Evolutionary conservation across 805 yeast genomes (phyloP).

Genomic region (Komagataella mondaviorum): DNA sequence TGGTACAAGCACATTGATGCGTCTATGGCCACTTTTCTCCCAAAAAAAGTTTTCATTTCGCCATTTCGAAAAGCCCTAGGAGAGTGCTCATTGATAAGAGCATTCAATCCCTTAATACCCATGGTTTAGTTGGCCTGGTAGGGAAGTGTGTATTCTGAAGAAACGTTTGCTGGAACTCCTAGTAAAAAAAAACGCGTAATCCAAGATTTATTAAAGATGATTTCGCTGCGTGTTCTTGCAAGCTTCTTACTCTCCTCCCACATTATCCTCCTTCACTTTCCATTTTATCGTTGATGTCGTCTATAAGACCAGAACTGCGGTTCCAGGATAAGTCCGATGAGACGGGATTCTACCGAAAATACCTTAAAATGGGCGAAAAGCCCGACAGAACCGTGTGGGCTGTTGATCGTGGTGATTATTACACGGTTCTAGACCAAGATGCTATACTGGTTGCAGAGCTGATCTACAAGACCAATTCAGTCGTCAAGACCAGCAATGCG

Average conservation of each 20-base stretch:
- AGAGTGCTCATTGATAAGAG: constrained; percentile 79
- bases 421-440: constrained; percentile 58
- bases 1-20: constrained; percentile 97
- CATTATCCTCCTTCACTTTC: neutral
- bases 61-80: constrained; percentile 65
- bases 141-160: neutral
- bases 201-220: neutral
- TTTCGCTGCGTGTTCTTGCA: neutral
- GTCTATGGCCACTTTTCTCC: constrained; percentile 94
- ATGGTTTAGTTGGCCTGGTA: constrained; percentile 5
- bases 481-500: constrained; percentile 37
- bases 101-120: constrained; percentile 60
- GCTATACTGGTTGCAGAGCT: constrained; percentile 74
- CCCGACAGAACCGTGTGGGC: constrained; percentile 44
- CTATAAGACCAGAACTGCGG: constrained; percentile 40
- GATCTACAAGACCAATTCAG: constrained; percentile 75
- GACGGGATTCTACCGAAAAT: constrained; percentile 30
- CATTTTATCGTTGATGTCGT: constrained; percentile 9
- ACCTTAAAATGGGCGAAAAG: constrained; percentile 32
- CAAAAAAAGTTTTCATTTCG: constrained; percentile 79
- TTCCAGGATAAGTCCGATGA: constrained; percentile 40
- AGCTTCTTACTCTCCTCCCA: neutral
- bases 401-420: constrained; percentile 77
- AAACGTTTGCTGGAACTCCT: neutral
- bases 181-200: neutral